Conservation (phyloP, 2,329 filamentous ascomycete genomes). For the Talaromyces funiculosus region DNA sequence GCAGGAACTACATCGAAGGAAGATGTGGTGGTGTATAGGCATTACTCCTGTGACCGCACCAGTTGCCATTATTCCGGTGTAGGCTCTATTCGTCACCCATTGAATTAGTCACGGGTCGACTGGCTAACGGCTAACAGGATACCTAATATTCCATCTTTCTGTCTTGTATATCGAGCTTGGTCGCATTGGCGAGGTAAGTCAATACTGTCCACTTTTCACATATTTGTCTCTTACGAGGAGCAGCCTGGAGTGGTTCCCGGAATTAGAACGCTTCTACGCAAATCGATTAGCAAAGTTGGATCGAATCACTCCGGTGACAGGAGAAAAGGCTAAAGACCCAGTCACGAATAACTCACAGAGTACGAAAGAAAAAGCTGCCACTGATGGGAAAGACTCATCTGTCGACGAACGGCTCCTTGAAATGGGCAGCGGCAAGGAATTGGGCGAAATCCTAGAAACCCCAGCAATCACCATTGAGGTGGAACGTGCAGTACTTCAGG, state of each 20-base stretch:
- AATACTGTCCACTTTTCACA: no score
- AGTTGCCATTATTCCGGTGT: constrained; percentile 80
- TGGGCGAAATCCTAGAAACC: constrained; percentile 59
- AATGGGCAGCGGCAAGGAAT: constrained; percentile 48
- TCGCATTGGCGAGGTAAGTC: constrained; percentile 69
- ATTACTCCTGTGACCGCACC: constrained; percentile 80
- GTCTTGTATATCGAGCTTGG: constrained; percentile 82
- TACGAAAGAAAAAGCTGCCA: no score
- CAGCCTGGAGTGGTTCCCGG: constrained; percentile 71
- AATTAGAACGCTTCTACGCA: constrained; percentile 70
- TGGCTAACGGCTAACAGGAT: constrained; percentile 49
- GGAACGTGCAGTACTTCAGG: constrained; percentile 70
- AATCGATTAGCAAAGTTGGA: constrained; percentile 29
- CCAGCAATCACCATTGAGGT: constrained; percentile 68
- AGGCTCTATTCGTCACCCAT: constrained; percentile 22
- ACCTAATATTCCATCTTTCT: constrained; percentile 95
- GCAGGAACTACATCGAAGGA: constrained; percentile 68
- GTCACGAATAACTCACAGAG: no score
- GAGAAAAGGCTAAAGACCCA: background rate
- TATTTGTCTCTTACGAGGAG: no score
- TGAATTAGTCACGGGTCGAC: no score
- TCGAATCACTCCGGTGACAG: background rate
- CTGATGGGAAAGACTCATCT: constrained; percentile 10
- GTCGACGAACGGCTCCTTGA: constrained; percentile 41
- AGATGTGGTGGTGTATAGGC: constrained; percentile 72